Conservation (phyloP, 2,329 filamentous ascomycete genomes). For the Aspergillus fructus region DNA sequence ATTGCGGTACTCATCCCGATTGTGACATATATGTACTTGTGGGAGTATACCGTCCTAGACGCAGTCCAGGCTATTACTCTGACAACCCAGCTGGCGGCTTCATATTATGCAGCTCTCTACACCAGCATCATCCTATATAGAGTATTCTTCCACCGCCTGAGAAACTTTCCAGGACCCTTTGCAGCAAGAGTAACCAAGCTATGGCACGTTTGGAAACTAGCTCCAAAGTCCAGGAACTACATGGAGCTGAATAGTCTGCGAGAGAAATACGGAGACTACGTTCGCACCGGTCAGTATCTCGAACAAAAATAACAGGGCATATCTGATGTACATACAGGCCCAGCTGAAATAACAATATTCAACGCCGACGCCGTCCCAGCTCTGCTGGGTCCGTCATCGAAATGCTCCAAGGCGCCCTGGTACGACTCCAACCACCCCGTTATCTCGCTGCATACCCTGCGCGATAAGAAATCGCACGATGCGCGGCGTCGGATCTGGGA, state of each 20-base stretch:
- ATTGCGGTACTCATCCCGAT: too few relatives aligned
- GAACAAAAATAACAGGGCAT: not conserved
- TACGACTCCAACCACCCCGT: not conserved
- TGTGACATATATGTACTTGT: not conserved
- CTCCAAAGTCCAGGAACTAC: not conserved
- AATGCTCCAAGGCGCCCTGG: conserved; percentile 1
- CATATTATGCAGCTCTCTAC: not conserved
- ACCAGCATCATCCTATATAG: not conserved
- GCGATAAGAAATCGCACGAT: conserved; percentile 5
- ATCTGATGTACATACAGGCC: not conserved
- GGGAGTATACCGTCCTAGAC: not conserved
- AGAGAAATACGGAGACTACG: not conserved
- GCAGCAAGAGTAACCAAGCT: not conserved
- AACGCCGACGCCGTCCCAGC: not conserved
- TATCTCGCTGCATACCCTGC: not conserved
- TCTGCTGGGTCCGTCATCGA: not conserved
- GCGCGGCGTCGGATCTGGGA: not conserved
- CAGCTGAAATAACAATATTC: not conserved
- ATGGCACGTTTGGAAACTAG: not conserved
- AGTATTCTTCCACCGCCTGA: not conserved
- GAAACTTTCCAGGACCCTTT: not conserved
- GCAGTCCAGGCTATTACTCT: not conserved
- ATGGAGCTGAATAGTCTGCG: not conserved
- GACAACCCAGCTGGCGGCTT: not conserved
- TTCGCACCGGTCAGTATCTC: not conserved